Conservation (phyloP, 2,329 filamentous ascomycete species). For the Septoria linicola region DNA sequence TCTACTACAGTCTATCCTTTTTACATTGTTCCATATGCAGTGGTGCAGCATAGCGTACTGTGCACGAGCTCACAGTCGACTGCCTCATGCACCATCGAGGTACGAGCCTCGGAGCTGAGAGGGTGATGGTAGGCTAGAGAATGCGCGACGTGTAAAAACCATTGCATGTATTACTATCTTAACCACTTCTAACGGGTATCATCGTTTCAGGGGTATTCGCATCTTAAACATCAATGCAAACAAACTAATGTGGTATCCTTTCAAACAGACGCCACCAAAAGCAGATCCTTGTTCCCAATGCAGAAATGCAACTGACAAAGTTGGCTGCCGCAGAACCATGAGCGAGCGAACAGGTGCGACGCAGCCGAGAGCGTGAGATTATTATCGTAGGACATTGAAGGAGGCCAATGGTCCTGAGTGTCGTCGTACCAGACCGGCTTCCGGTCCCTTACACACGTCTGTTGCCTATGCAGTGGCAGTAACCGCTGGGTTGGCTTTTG, state of each 20-base stretch:
- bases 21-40: too few relatives aligned
- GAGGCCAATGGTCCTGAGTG: not conserved
- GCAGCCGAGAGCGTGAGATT: not conserved
- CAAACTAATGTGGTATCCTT: constrained; percentile 21
- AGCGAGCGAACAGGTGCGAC: constrained; percentile 13
- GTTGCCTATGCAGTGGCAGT: constrained; percentile 36
- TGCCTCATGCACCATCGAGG: too few relatives aligned
- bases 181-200: constrained; percentile 16
- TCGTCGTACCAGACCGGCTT: constrained; percentile 5
- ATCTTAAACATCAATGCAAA: constrained; percentile 15
- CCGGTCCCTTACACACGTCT: not conserved
- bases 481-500: constrained; percentile 34
- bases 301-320: constrained; percentile 20
- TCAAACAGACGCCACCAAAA: constrained; percentile 19
- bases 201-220: constrained; percentile 15
- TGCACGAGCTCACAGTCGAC: too few relatives aligned
- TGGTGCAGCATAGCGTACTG: too few relatives aligned
- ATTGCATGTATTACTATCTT: constrained; percentile 12
- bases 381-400: not conserved
- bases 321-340: constrained; percentile 19
- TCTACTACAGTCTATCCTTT: too few relatives aligned
- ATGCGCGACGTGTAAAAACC: constrained; percentile 8
- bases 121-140: too few relatives aligned
- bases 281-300: constrained; percentile 16
- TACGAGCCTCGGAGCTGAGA: too few relatives aligned